phyloP scores from a whole-genome alignment of 2,329 filamentous ascomycete genomes.

The Claviceps monticola region DNA sequence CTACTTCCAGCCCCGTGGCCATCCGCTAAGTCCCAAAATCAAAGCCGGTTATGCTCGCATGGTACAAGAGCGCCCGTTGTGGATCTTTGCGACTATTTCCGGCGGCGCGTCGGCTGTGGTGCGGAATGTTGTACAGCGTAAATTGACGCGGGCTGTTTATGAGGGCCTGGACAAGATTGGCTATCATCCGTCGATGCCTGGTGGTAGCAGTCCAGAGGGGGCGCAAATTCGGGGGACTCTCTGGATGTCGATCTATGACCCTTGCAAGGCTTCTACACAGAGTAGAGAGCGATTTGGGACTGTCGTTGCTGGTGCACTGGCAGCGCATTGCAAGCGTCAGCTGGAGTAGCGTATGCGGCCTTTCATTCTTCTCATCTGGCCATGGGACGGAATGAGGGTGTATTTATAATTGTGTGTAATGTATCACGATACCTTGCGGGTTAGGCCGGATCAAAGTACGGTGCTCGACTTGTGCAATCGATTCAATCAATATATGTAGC shows the following conservation, averaged over 20 bases:
- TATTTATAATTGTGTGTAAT: background rate
- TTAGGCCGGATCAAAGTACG: no score
- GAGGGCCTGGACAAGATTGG: slow-evolving; percentile 14
- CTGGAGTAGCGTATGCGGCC: background rate
- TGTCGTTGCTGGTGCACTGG: slow-evolving; percentile 8
- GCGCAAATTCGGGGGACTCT: slow-evolving; percentile 13
- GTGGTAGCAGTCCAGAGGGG: slow-evolving; percentile 2
- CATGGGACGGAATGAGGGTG: background rate
- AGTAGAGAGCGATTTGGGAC: slow-evolving; percentile 10
- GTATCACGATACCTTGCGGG: background rate
- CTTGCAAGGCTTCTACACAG: slow-evolving; percentile 8
- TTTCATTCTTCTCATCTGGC: background rate
- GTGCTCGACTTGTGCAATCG: background rate
- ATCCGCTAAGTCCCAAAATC: slow-evolving; percentile 16
- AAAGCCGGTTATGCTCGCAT: slow-evolving; percentile 16
- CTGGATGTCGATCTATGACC: slow-evolving; percentile 11
- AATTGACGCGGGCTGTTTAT: slow-evolving; percentile 16
- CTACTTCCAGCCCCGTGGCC: slow-evolving; percentile 19
- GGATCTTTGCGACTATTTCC: slow-evolving; percentile 15
- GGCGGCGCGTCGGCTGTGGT: slow-evolving; percentile 12
- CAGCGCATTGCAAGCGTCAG: slow-evolving; percentile 2
- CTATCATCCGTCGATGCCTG: slow-evolving; percentile 7
- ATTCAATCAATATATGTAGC: background rate
- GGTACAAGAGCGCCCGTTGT: slow-evolving; percentile 16
- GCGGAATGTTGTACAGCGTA: slow-evolving; percentile 11